Evolutionary conservation across 1,139 yeast species (phyloP).

Genomic region (Candida frijolesensis): DNA sequence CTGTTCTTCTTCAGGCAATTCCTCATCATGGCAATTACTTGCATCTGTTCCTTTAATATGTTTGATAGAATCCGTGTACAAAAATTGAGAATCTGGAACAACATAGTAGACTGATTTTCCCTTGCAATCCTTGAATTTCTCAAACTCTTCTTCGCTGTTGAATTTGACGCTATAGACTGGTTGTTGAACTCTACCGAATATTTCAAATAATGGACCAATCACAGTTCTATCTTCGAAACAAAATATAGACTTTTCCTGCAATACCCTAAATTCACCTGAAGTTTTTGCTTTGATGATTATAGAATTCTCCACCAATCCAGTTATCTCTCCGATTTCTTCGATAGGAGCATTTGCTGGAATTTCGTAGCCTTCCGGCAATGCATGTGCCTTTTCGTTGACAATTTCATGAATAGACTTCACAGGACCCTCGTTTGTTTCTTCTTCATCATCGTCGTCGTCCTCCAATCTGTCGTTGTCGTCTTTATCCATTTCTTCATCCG

Average conservation of each 20-base stretch:
- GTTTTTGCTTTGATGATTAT: constrained; percentile 71
- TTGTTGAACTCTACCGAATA: constrained; percentile 85
- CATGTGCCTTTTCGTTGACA: constrained; percentile 66
- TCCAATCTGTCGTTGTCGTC: constrained; percentile 15
- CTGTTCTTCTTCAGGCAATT: constrained; percentile 87
- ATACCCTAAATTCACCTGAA: constrained; percentile 83
- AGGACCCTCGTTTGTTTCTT: constrained; percentile 54
- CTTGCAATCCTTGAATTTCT: constrained; percentile 42
- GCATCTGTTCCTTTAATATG: constrained; percentile 88
- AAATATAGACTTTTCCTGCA: constrained; percentile 79
- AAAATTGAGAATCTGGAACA: constrained; percentile 77
- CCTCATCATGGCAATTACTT: constrained; percentile 93
- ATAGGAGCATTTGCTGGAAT: constrained; percentile 65
- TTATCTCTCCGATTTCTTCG: constrained; percentile 72
- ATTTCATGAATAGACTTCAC: constrained; percentile 79
- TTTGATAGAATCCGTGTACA: constrained; percentile 73
- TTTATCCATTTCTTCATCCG: constrained; percentile 19
- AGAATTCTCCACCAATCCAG: constrained; percentile 70
- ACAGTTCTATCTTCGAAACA: constrained; percentile 74
- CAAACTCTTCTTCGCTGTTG: constrained; percentile 53
- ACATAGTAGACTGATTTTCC: constrained; percentile 74
- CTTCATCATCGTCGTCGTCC: constrained; percentile 32
- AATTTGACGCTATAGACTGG: constrained; percentile 83
- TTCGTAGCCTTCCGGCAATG: constrained; percentile 65
- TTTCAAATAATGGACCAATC: constrained; percentile 85